Conservation (phyloP, 495 filamentous ascomycete genomes). For the Tuber melanosporum region DNA sequence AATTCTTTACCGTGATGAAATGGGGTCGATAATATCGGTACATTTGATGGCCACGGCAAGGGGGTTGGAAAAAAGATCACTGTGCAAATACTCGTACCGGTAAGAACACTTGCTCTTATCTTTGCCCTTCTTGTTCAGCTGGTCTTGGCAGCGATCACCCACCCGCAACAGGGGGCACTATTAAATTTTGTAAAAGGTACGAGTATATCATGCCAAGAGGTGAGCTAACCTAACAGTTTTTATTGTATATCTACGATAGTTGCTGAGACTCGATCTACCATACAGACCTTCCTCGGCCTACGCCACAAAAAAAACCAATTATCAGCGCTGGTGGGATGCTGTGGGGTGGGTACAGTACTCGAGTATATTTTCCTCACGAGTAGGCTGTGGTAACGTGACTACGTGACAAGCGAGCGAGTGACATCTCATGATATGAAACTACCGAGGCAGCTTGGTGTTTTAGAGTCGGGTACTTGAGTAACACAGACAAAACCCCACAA, state of each 20-base stretch:
- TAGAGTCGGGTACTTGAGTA: not conserved
- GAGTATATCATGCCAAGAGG: not conserved
- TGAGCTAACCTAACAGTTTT: not conserved
- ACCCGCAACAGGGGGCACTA: not conserved
- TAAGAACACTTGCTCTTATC: not conserved
- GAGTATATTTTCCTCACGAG: not conserved
- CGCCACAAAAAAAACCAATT: not conserved
- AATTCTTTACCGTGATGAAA: not conserved
- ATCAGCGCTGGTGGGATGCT: not conserved
- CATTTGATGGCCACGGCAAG: not conserved
- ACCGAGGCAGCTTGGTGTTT: not conserved
- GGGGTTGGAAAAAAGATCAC: not conserved
- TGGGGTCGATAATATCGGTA: no score
- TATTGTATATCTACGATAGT: no score
- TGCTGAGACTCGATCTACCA: not conserved
- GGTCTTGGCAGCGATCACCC: not conserved
- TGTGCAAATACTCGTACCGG: not conserved
- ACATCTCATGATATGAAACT: not conserved
- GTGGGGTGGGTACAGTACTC: not conserved
- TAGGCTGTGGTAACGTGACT: not conserved
- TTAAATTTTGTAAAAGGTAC: not conserved
- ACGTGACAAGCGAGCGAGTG: not conserved
- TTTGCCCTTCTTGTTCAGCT: not conserved
- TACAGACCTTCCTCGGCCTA: not conserved
- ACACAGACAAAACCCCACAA: not conserved